phyloP scores from a whole-genome alignment of 805 yeast species.

The Nakazawaea holstii region DNA sequence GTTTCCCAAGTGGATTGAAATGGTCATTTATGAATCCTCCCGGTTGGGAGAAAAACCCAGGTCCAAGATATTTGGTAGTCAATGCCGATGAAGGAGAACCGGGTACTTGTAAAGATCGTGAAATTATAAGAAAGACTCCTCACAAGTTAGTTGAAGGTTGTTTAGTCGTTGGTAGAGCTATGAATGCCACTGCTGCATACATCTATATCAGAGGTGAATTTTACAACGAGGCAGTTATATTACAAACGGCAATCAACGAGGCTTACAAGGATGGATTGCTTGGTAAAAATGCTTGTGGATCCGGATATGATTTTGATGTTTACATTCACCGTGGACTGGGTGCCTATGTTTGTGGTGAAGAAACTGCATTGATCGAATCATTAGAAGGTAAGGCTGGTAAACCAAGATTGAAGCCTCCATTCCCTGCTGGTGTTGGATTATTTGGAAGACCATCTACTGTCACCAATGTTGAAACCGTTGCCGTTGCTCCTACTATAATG shows the following conservation, averaged over 20 bases:
- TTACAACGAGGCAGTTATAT: slow-evolving; percentile 68
- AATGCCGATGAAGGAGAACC: slow-evolving; percentile 96
- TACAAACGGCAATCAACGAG: slow-evolving; percentile 82
- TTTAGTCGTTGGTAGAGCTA: slow-evolving; percentile 80
- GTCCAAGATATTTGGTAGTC: slow-evolving; percentile 86
- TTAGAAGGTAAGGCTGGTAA: slow-evolving; percentile 92
- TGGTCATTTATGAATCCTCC: slow-evolving; percentile 97
- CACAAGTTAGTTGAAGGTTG: slow-evolving; percentile 93
- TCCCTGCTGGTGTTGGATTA: slow-evolving; percentile 91
- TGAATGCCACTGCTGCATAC: slow-evolving; percentile 92
- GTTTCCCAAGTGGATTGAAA: slow-evolving; percentile 86
- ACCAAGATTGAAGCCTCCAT: slow-evolving; percentile 91
- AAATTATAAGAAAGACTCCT: slow-evolving; percentile 86
- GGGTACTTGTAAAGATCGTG: slow-evolving; percentile 91
- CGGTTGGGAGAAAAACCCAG: slow-evolving; percentile 86
- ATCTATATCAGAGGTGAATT: slow-evolving; percentile 90
- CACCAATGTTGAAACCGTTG: slow-evolving; percentile 86
- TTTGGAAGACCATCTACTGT: slow-evolving; percentile 91
- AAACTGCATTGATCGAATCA: slow-evolving; percentile 83
- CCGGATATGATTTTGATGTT: slow-evolving; percentile 80
- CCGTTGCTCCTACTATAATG: slow-evolving; percentile 85
- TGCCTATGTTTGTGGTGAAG: slow-evolving; percentile 90
- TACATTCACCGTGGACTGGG: slow-evolving; percentile 91
- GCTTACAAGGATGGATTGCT: slow-evolving; percentile 76
- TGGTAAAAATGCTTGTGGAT: slow-evolving; percentile 84